Percentiles rank a stretch among this genome's conserved stretches.
Evolutionary conservation across 805 yeast species (phyloP).

Genomic region (Saccharomycopsis babjevae): DNA sequence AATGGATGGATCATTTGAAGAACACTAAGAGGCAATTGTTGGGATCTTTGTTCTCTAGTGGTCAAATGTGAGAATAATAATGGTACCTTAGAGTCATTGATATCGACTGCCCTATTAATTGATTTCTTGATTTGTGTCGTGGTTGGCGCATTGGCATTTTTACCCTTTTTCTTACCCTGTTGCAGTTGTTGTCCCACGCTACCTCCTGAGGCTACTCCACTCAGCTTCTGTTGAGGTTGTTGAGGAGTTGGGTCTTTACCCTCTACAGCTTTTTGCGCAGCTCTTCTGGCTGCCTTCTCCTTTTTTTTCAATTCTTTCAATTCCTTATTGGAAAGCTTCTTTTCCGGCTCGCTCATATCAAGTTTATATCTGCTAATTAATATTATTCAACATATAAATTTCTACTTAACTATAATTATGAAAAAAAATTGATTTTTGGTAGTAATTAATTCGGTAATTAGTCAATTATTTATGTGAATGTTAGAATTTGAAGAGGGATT

Average conservation of each 20-base stretch:
- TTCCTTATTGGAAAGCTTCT: conserved; percentile 55
- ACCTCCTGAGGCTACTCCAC: conserved; percentile 20
- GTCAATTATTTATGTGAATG: not conserved
- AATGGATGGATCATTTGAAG: conserved; percentile 79
- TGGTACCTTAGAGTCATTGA: conserved; percentile 38
- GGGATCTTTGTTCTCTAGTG: conserved; percentile 64
- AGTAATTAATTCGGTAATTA: no score
- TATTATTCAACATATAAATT: not conserved
- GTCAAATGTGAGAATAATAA: conserved; percentile 71
- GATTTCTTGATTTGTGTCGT: conserved; percentile 45
- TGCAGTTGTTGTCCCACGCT: conserved; percentile 27
- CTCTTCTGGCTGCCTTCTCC: conserved; percentile 87
- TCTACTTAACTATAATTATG: not conserved
- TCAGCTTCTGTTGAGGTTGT: not conserved
- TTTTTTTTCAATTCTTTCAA: conserved; percentile 78
- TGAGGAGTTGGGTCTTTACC: conserved; percentile 1
- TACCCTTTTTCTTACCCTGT: conserved; percentile 34
- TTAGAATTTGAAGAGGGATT: not conserved
- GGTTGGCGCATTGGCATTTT: conserved; percentile 35
- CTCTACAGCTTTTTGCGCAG: conserved; percentile 55
- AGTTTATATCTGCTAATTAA: not conserved
- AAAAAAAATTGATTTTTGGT: no score
- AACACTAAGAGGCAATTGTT: conserved; percentile 32
- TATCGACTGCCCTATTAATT: conserved; percentile 32
- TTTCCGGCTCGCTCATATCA: not conserved